These are phyloP conservation scores for Erythrobasidium yunnanense DNA, from an alignment of 768 basidiomycete species.

Conservation along the genomic window DNA sequence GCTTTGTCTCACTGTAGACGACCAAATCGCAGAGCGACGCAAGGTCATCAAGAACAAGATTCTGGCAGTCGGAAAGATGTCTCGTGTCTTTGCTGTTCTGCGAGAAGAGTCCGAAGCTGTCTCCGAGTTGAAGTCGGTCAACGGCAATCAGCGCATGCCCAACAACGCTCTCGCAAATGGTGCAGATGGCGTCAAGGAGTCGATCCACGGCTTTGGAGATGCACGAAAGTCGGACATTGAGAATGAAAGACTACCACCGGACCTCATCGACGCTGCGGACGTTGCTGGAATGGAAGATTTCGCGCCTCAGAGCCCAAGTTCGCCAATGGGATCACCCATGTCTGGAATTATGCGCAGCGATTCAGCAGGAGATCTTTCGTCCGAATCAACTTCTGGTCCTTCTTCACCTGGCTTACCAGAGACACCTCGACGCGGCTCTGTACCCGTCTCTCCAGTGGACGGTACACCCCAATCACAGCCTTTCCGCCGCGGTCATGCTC, in stretches of 20 bases:
- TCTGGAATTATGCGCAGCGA: background rate
- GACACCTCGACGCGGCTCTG: background rate
- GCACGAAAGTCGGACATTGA: slow-evolving; percentile 75
- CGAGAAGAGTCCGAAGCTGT: slow-evolving; percentile 97
- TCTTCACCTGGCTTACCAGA: background rate
- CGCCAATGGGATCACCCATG: slow-evolving; percentile 29
- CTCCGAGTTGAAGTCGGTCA: slow-evolving; percentile 86
- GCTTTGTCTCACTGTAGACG: no score
- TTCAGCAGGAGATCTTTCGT: background rate
- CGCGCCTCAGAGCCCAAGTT: slow-evolving; percentile 37
- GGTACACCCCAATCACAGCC: background rate
- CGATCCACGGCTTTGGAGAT: slow-evolving; percentile 85
- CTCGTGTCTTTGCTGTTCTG: slow-evolving; percentile 85
- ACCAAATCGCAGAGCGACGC: slow-evolving; percentile 54
- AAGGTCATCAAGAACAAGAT: slow-evolving; percentile 98
- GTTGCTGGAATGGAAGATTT: slow-evolving; percentile 45
- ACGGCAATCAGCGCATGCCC: slow-evolving; percentile 64
- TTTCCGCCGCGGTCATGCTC: slow-evolving; percentile 27
- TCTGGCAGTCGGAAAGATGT: slow-evolving; percentile 90
- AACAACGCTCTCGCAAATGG: slow-evolving; percentile 75
- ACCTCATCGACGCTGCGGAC: slow-evolving; percentile 60
- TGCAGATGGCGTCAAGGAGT: slow-evolving; percentile 87
- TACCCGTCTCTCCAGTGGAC: background rate
- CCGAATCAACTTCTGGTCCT: background rate
- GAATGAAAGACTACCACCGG: slow-evolving; percentile 95